Percentiles rank a stretch among this genome's conserved stretches.
Evolutionary conservation across 1,139 yeast genomes (phyloP).

Genomic region (Diutina sp.): DNA sequence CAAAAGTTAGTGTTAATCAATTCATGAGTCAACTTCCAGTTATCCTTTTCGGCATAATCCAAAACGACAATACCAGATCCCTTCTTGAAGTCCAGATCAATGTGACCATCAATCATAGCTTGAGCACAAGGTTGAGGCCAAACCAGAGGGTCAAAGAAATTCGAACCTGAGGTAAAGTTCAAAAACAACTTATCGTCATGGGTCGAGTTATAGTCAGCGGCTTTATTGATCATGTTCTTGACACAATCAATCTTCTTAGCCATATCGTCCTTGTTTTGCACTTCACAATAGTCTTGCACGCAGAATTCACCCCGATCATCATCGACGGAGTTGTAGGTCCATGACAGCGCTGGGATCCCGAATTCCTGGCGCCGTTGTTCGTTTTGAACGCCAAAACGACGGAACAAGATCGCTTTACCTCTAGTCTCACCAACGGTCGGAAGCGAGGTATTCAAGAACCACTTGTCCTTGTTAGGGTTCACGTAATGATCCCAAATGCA

Average conservation of each 20-base stretch:
- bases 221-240: slow-evolving; percentile 41
- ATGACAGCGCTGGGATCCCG: slow-evolving; percentile 59
- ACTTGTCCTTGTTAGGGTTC: slow-evolving; percentile 34
- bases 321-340: slow-evolving; percentile 56
- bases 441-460: slow-evolving; percentile 47
- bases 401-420: slow-evolving; percentile 54
- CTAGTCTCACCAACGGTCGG: slow-evolving; percentile 52
- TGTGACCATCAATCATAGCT: slow-evolving; percentile 29
- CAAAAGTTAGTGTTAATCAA: slow-evolving; percentile 46
- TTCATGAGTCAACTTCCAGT: slow-evolving; percentile 45
- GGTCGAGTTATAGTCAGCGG: slow-evolving; percentile 36
- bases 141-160: slow-evolving; percentile 56
- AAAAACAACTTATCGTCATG: slow-evolving; percentile 47
- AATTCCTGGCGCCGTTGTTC: slow-evolving; percentile 28
- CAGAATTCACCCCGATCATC: slow-evolving; percentile 52
- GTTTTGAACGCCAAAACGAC: slow-evolving; percentile 55
- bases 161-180: slow-evolving; percentile 67
- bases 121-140: slow-evolving; percentile 65
- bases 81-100: slow-evolving; percentile 39
- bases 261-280: slow-evolving; percentile 39
- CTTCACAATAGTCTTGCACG: slow-evolving; percentile 70
- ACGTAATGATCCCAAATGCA: slow-evolving; percentile 51
- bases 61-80: slow-evolving; percentile 51
- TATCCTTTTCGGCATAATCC: slow-evolving; percentile 53
- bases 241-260: slow-evolving; percentile 46